phyloP scores from a whole-genome alignment of 2,329 filamentous ascomycete genomes.

The Aureobasidium mangrovei region DNA sequence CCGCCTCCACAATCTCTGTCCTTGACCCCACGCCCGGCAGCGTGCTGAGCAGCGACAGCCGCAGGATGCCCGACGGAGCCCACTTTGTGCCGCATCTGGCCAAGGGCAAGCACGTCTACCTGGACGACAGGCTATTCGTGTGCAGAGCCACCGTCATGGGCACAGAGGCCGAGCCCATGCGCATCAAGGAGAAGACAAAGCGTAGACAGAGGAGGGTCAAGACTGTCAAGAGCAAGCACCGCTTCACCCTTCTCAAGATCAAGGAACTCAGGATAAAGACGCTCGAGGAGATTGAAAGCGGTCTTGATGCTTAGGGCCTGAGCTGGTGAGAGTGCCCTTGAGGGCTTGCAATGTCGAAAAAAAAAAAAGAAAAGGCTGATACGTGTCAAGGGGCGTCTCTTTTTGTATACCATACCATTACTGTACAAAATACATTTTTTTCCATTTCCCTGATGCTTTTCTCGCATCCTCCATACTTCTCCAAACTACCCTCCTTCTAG shows the following conservation, averaged over 20 bases:
- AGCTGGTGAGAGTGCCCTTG: not conserved
- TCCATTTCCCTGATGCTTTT: not conserved
- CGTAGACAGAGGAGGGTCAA: constrained; percentile 58
- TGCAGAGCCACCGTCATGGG: constrained; percentile 80
- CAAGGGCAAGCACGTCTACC: constrained; percentile 40
- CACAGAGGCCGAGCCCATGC: constrained; percentile 60
- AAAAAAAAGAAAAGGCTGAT: not conserved
- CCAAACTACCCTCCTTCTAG: too few species aligned
- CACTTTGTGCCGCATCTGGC: constrained; percentile 33
- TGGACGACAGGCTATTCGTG: constrained; percentile 77
- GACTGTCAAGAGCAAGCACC: constrained; percentile 80
- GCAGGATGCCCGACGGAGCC: constrained; percentile 22
- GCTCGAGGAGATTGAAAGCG: constrained; percentile 44
- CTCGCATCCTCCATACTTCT: too few species aligned
- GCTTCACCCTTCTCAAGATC: constrained; percentile 77
- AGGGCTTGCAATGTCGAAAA: not conserved
- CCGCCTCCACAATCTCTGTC: constrained; percentile 18
- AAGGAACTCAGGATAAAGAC: constrained; percentile 66
- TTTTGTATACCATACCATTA: not conserved
- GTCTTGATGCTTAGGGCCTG: not conserved
- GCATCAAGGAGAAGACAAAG: constrained; percentile 51
- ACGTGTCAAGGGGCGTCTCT: not conserved
- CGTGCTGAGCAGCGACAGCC: constrained; percentile 19
- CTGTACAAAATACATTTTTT: constrained; percentile 9
- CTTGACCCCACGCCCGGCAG: constrained; percentile 23